Percentiles rank a stretch among this genome's conserved stretches.
Conservation (phyloP, 164 flowering plant genomes). For the Magnolia sinica region DNA sequence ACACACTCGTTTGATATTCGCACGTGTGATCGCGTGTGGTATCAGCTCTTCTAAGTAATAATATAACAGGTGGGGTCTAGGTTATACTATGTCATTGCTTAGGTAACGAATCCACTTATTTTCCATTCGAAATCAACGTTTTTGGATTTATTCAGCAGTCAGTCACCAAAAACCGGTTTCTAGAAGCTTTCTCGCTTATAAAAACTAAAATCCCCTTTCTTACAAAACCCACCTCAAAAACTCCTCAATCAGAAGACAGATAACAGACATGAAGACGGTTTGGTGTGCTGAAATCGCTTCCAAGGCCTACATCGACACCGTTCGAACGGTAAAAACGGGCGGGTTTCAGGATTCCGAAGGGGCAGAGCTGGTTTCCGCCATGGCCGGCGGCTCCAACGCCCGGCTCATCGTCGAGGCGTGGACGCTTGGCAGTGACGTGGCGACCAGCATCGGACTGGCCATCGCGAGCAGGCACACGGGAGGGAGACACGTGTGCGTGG, state of each 20-base stretch:
- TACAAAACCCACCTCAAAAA: neutral
- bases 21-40: no score
- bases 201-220: neutral
- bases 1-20: no score
- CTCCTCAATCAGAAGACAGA: neutral
- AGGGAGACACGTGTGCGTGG: slow-evolving; percentile 77
- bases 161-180: neutral
- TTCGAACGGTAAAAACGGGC: slow-evolving; percentile 45
- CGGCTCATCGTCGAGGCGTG: slow-evolving; percentile 55
- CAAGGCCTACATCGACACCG: slow-evolving; percentile 78
- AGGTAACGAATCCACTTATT: neutral
- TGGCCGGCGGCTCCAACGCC: slow-evolving; percentile 59
- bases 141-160: neutral
- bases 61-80: neutral
- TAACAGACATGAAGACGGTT: slow-evolving; percentile 55
- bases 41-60: no score
- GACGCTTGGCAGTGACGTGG: slow-evolving; percentile 45
- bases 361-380: slow-evolving; percentile 53
- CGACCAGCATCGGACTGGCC: slow-evolving; percentile 64
- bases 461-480: slow-evolving; percentile 58
- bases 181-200: neutral
- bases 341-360: slow-evolving; percentile 33
- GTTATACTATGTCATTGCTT: neutral
- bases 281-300: slow-evolving; percentile 86
- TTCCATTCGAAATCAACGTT: neutral